phyloP scores from a whole-genome alignment of 352 stramenopile species.

The Globisporangium solare region DNA sequence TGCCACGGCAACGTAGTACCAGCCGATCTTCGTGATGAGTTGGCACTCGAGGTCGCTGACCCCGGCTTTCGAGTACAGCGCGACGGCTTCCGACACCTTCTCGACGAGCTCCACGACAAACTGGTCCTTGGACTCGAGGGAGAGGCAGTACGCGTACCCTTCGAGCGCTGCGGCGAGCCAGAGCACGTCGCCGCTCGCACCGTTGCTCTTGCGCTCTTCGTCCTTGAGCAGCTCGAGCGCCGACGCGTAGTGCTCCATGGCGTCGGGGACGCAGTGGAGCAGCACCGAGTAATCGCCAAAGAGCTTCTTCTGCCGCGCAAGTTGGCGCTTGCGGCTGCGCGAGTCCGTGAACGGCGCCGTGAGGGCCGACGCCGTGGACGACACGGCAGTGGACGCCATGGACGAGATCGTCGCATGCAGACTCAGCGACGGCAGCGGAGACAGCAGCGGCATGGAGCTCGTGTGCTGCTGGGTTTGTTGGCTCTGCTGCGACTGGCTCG shows the following conservation, averaged over 20 bases:
- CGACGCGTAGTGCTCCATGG: constrained; percentile 60
- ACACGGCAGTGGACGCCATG: constrained; percentile 14
- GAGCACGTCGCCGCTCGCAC: constrained; percentile 42
- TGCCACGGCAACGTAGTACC: constrained; percentile 63
- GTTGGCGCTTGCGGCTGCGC: constrained; percentile 45
- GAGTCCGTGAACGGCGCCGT: constrained; percentile 33
- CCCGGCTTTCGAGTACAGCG: constrained; percentile 60
- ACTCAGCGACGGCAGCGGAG: constrained; percentile 7
- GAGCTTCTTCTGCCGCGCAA: constrained; percentile 68
- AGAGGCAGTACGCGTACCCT: constrained; percentile 63
- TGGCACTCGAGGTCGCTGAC: constrained; percentile 66
- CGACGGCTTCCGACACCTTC: constrained; percentile 65
- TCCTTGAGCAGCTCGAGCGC: constrained; percentile 74
- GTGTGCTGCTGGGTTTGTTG: constrained; percentile 19
- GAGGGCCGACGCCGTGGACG: constrained; percentile 34
- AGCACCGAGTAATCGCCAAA: constrained; percentile 78
- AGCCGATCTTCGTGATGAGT: constrained; percentile 64
- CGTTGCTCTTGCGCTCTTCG: constrained; percentile 62
- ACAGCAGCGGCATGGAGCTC: constrained; percentile 21
- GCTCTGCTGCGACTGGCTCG: constrained; percentile 22
- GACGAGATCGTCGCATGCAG: constrained; percentile 14
- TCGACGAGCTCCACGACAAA: constrained; percentile 75
- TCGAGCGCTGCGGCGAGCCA: constrained; percentile 83
- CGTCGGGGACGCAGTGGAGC: constrained; percentile 55
- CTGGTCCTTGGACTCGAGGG: constrained; percentile 39